Conservation (phyloP, 2,329 filamentous ascomycete genomes). For the Apiospora pterosperma region DNA sequence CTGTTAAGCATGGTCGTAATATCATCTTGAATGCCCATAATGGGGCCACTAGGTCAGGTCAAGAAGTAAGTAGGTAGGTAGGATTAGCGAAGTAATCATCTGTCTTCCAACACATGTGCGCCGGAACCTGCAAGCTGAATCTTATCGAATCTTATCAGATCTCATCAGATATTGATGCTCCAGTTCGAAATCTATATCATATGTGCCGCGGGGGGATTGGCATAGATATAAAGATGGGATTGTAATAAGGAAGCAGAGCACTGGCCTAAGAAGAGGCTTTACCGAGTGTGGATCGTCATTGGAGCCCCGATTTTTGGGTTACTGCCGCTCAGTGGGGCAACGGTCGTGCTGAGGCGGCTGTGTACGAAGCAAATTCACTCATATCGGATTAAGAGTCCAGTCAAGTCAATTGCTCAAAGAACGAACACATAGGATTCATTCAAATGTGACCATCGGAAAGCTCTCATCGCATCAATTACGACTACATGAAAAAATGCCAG, state of each 20-base stretch:
- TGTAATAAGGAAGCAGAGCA: not conserved
- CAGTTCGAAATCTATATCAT: not conserved
- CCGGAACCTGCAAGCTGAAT: not conserved
- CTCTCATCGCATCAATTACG: not conserved
- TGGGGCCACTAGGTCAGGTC: not conserved
- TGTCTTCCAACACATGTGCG: not conserved
- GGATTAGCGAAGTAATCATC: not conserved
- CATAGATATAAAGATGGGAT: not conserved
- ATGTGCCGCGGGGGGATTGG: not conserved
- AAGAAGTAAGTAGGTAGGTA: not conserved
- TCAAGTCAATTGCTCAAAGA: not conserved
- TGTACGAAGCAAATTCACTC: not conserved
- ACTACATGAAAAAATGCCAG: not conserved
- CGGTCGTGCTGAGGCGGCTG: not conserved
- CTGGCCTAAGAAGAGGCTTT: not conserved
- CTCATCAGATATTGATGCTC: not conserved
- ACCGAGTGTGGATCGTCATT: not conserved
- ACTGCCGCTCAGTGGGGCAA: not conserved
- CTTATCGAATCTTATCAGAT: not conserved
- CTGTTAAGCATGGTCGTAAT: not conserved
- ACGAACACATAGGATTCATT: not conserved
- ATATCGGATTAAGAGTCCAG: not conserved
- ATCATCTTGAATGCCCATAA: not conserved
- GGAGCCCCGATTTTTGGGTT: not conserved
- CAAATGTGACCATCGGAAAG: not conserved